Evolutionary conservation across 1,139 yeast species (phyloP).

Genomic region (Geotrichum klebahnii): DNA sequence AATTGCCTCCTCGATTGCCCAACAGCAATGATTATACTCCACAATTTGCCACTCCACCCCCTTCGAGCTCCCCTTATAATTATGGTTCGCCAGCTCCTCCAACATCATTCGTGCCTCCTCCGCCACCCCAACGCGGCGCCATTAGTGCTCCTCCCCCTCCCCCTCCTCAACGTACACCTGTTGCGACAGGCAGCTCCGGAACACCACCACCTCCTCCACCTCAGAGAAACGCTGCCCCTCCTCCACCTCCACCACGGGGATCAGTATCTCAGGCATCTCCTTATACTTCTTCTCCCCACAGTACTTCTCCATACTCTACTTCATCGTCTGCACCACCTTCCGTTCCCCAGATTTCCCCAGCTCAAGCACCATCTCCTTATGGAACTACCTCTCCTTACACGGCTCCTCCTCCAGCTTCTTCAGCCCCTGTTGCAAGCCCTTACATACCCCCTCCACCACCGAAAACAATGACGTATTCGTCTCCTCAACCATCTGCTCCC

Average conservation of each 20-base stretch:
- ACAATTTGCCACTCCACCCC: constrained; percentile 21
- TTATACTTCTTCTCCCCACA: constrained; percentile 31
- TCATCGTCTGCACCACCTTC: constrained; percentile 33
- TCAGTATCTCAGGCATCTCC: constrained; percentile 29
- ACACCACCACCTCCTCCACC: constrained; percentile 31
- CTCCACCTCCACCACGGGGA: constrained; percentile 39
- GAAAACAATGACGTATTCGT: constrained; percentile 28
- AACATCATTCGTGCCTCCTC: constrained; percentile 20
- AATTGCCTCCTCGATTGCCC: constrained; percentile 20
- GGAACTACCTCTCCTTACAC: constrained; percentile 16
- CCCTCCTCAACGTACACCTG: constrained; percentile 35
- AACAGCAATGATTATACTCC: constrained; percentile 17
- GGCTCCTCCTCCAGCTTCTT: constrained; percentile 28
- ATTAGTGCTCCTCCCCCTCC: constrained; percentile 31
- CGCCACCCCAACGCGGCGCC: constrained; percentile 23
- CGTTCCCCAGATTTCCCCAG: constrained; percentile 25
- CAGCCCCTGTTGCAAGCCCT: constrained; percentile 32
- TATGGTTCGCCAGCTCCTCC: background rate
- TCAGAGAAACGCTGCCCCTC: constrained; percentile 23
- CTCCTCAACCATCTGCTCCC: constrained; percentile 30
- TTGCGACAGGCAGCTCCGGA: constrained; percentile 27
- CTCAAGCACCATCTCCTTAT: constrained; percentile 22
- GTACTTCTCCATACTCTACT: constrained; percentile 31
- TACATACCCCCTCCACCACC: constrained; percentile 31
- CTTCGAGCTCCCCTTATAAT: constrained; percentile 23